Base-by-base conservation (phyloP, 1,284 basidiomycete species). In the Wolfiporia cocos region DNA sequence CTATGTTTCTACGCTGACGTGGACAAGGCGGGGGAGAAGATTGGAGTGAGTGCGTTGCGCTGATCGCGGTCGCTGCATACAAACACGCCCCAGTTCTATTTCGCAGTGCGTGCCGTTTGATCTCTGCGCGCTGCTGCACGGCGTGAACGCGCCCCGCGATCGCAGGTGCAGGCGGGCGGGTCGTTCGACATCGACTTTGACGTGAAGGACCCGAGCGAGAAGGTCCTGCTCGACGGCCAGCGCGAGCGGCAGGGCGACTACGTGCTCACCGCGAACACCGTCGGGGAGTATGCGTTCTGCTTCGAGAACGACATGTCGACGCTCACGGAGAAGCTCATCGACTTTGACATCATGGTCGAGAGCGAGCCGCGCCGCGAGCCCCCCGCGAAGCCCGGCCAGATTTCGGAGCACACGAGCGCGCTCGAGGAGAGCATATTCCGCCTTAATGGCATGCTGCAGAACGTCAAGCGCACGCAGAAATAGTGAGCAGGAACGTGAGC, bases 341-440 rank as follows among this genome's bases (percentile, higher is more conserved):
- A 97, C 67, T 95, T 97, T 62, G 93, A 96, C 63, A 94, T 95
- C 64, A 92, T 95, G 90, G 90, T 96, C 47, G 92, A 96, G 70
- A 92, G 86, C 49, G 93, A 97, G 62, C 93, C 93, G 1, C 70
- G 93, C 39, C 73, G 89, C 41, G 84, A 90, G 56, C 74, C 86
- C 3, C 81, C 86, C 7, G 83, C 84, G 20, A 87, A 90, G 54
- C 78, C 87, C 0, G 81, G 82, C 3, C 88, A 94, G 66, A 78
- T 97, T 36, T 71, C 84, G 15, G 92, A 96, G 48, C 92, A 96
- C 55, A 95, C 93, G 18, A 89, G 78, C 43, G 80, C 87, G 11
- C 68, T 97, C 43, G 92, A 97, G 64, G 93, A 97, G 70, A 92
- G 88, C 61, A 85, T 94, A 44, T 95, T 91, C 69, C 81, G 90